phyloP scores from a whole-genome alignment of 441 rosid species.

The Syzygium syzygioides region DNA sequence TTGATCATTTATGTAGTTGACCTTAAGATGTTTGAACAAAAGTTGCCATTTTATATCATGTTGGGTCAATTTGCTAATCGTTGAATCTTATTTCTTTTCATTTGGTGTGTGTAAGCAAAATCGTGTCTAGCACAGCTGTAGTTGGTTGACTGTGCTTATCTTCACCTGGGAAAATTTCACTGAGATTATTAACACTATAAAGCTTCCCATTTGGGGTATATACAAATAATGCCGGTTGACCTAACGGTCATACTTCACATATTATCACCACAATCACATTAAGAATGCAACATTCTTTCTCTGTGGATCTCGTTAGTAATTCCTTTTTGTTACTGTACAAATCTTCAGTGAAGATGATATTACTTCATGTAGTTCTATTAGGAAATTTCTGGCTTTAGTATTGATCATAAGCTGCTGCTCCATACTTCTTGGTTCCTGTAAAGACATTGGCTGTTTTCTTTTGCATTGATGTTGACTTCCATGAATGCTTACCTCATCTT shows the following conservation, averaged over 20 bases:
- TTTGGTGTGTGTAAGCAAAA: neutral
- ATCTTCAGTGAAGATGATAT: neutral
- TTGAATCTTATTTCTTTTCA: neutral
- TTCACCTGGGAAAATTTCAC: neutral
- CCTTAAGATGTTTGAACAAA: neutral
- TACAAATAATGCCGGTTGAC: neutral
- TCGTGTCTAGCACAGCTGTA: neutral
- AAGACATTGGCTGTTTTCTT: neutral
- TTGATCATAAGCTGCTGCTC: neutral
- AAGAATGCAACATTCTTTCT: neutral
- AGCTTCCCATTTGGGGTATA: neutral
- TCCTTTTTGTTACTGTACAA: neutral
- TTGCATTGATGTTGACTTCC: neutral
- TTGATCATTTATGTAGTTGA: conserved; percentile 9
- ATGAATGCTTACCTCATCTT: conserved; percentile 1
- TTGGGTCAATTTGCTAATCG: neutral
- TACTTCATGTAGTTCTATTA: neutral
- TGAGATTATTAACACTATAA: neutral
- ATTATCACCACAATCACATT: neutral
- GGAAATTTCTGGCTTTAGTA: neutral
- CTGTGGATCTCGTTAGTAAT: neutral
- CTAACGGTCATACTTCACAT: neutral
- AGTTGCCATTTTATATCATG: neutral
- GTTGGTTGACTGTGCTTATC: neutral
- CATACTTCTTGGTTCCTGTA: neutral